Evolutionary conservation across 352 stramenopile genomes (phyloP), one percentile per base, ranked within the genome.

Genomic region (Globisporangium canariense): DNA sequence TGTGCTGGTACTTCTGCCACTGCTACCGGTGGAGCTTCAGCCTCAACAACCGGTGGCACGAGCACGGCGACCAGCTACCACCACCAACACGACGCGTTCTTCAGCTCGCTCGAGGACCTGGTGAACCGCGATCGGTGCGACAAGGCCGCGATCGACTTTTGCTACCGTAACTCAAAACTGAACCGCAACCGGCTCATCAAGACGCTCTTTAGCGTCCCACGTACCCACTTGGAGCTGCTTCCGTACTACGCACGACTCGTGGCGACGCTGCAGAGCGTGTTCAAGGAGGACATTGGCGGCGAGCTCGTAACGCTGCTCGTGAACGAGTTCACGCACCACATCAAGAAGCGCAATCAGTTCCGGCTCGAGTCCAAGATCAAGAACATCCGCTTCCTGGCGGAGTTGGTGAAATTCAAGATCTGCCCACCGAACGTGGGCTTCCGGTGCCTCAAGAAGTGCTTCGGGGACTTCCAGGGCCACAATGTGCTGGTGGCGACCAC

Each of bases 321-420:
- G 55, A 83, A 91, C 47, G 96, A 99, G 70, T 98, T 99, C 68
- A 91, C 98, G 69, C 94, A 91, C 59, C 72, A 94, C 63, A 76
- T 97, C 62, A 90, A 98, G 88, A 89, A 98, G 32, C 86, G 97
- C 58, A 98, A 98, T 68, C 83, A 95, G 68, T 97, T 98, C 63
- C 82, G 96, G 0, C 75, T 97, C 32, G 96, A 99, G 73, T 96
- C 88, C 59, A 96, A 98, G 65, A 83, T 99, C 60, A 95, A 97
- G 65, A 99, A 98, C 71, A 97, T 97, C 28, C 81, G 95, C 6
- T 99, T 98, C 58, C 80, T 99, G 20, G 93, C 90, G 0, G 97
- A 99, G 75, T 70, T 99, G 0, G 96, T 98, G 14, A 99, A 99
- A 66, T 99, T 99, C 60, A 85, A 89, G 52, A 83, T 99, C 13